Percentiles rank a stretch among this genome's conserved stretches.
Conservation (phyloP, 1,284 basidiomycete species). For the Peniophora sp. region DNA sequence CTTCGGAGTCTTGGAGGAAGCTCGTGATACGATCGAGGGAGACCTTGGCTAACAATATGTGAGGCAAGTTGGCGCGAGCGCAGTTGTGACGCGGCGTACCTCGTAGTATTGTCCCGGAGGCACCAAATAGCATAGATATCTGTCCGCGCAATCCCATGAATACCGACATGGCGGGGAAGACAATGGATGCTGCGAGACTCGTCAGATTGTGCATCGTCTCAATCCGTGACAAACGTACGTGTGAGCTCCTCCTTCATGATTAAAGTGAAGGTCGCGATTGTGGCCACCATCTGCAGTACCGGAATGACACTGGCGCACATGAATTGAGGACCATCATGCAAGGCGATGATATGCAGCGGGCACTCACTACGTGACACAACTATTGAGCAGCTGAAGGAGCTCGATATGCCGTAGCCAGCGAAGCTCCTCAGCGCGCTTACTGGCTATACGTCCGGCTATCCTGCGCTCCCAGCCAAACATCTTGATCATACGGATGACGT, state of each 20-base stretch:
- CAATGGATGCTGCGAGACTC: conserved; percentile 22
- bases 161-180: conserved; percentile 32
- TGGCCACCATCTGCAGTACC: conserved; percentile 50
- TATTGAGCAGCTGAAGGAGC: conserved; percentile 29
- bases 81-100: conserved; percentile 14
- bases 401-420: conserved; percentile 33
- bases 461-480: conserved; percentile 53
- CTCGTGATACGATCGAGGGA: conserved; percentile 38
- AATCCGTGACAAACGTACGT: conserved; percentile 24
- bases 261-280: conserved; percentile 34
- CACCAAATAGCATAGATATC: conserved; percentile 21
- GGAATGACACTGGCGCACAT: conserved; percentile 49
- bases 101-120: conserved; percentile 23
- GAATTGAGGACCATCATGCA: too few relatives aligned
- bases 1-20: conserved; percentile 34
- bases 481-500: conserved; percentile 44
- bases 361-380: conserved; percentile 17
- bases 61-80: conserved; percentile 14
- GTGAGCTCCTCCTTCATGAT: conserved; percentile 22
- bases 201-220: too few relatives aligned
- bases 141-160: conserved; percentile 12
- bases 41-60: conserved; percentile 34
- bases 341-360: too few relatives aligned
- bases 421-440: conserved; percentile 51
- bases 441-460: conserved; percentile 32